Evolutionary conservation across 163 green algal species (phyloP).

Genomic region (Scenedesmus sp.): DNA sequence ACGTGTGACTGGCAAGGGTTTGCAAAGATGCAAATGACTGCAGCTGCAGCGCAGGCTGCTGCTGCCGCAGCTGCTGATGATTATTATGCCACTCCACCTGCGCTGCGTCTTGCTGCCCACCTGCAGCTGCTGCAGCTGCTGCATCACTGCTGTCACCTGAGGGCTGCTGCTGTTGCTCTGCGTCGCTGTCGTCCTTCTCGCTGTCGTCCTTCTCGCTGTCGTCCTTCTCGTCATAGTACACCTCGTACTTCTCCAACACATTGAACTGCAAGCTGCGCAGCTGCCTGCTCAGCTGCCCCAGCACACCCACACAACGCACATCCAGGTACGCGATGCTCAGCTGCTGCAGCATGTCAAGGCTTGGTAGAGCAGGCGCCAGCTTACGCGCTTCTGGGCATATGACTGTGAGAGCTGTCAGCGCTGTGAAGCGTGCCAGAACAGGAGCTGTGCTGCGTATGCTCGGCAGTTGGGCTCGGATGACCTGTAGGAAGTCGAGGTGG

Average conservation of each 20-base stretch:
- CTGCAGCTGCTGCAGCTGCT: neutral
- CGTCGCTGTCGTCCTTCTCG: neutral
- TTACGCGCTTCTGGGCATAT: neutral
- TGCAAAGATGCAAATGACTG: neutral
- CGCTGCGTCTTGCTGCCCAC: neutral
- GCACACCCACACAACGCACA: neutral
- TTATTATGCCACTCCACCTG: neutral
- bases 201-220: too few relatives aligned
- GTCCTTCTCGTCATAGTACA: conserved; percentile 5
- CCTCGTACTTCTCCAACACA: neutral
- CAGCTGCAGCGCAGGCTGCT: conserved; percentile 2
- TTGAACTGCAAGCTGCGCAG: neutral
- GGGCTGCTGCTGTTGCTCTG: neutral
- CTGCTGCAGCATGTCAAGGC: neutral
- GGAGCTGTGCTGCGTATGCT: neutral
- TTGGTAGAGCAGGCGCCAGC: neutral
- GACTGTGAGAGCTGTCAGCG: neutral
- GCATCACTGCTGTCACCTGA: neutral
- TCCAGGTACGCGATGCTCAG: neutral
- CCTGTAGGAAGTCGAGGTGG: neutral
- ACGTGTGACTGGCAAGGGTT: neutral
- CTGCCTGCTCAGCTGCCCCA: neutral
- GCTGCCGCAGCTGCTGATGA: neutral
- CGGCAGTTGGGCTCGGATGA: neutral
- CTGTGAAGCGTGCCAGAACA: neutral